These are phyloP conservation scores for Neospora caninum DNA, from an alignment of 169 alveolate species.

Conservation along the genomic window DNA sequence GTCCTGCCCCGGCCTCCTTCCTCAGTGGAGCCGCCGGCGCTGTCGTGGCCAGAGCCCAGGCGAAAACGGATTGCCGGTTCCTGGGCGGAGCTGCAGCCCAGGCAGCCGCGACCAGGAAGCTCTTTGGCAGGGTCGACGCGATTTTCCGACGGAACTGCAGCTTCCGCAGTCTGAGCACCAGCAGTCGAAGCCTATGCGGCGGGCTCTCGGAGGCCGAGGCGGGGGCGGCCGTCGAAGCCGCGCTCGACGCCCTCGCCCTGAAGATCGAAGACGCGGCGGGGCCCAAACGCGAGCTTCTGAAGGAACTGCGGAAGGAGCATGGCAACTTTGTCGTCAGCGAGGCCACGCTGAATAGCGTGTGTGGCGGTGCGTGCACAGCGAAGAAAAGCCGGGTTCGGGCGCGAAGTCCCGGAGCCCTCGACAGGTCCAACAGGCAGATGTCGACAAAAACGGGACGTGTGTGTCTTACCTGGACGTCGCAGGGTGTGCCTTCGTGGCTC, in stretches of 20 bases:
- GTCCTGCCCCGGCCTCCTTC: too few species aligned
- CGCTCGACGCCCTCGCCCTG: neutral
- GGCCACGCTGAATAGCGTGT: neutral
- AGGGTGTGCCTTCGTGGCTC: too few species aligned
- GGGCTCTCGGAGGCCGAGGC: neutral
- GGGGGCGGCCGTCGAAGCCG: neutral
- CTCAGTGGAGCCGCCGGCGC: too few species aligned
- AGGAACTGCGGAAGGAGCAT: neutral
- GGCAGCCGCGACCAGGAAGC: too few species aligned
- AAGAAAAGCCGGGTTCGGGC: neutral
- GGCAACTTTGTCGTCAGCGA: neutral
- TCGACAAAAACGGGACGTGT: too few species aligned
- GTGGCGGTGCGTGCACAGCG: slow-evolving; percentile 11
- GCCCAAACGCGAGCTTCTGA: neutral
- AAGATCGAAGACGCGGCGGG: neutral
- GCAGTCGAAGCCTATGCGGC: neutral
- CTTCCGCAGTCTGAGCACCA: neutral
- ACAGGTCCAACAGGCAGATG: too few species aligned
- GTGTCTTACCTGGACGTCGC: too few species aligned
- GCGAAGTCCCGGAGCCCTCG: too few species aligned
- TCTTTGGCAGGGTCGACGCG: neutral
- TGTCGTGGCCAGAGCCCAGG: too few species aligned
- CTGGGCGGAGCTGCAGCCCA: too few species aligned
- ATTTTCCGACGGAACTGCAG: neutral
- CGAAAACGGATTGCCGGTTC: too few species aligned